Conservation (phyloP, 2,329 filamentous ascomycete genomes). For the Alternaria tenuissima region DNA sequence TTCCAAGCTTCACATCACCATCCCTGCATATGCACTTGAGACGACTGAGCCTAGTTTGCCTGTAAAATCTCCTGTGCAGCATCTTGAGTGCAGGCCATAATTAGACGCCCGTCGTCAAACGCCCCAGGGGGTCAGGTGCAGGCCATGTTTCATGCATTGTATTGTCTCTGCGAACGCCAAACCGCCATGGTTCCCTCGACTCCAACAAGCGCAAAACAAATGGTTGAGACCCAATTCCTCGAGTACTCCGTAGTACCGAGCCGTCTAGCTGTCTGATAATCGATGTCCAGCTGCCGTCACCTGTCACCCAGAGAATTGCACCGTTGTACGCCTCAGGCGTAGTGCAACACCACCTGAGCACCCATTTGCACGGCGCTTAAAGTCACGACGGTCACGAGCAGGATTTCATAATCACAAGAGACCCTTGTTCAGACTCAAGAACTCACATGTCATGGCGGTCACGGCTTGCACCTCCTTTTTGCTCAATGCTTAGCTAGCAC, state of each 20-base stretch:
- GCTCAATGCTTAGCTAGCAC: background rate
- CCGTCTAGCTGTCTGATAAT: background rate
- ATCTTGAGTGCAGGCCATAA: slow-evolving; percentile 19
- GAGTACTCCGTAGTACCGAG: background rate
- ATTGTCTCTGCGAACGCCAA: slow-evolving; percentile 8
- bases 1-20: slow-evolving; percentile 9
- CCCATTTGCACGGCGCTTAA: slow-evolving; percentile 9
- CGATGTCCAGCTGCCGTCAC: background rate
- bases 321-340: slow-evolving; percentile 10
- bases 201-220: slow-evolving; percentile 10
- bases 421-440: background rate
- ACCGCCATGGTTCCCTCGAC: slow-evolving; percentile 9
- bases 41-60: slow-evolving; percentile 12
- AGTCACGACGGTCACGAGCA: slow-evolving; percentile 4
- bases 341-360: slow-evolving; percentile 10
- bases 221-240: background rate
- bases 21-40: slow-evolving; percentile 16
- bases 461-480: slow-evolving; percentile 5
- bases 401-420: background rate
- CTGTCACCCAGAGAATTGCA: background rate
- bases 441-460: background rate
- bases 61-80: slow-evolving; percentile 16
- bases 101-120: slow-evolving; percentile 37
- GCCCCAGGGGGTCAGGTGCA: slow-evolving; percentile 23
- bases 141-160: slow-evolving; percentile 7